Evolutionary conservation across 768 basidiomycete genomes (phyloP).

Genomic region (Hericium erinaceus): DNA sequence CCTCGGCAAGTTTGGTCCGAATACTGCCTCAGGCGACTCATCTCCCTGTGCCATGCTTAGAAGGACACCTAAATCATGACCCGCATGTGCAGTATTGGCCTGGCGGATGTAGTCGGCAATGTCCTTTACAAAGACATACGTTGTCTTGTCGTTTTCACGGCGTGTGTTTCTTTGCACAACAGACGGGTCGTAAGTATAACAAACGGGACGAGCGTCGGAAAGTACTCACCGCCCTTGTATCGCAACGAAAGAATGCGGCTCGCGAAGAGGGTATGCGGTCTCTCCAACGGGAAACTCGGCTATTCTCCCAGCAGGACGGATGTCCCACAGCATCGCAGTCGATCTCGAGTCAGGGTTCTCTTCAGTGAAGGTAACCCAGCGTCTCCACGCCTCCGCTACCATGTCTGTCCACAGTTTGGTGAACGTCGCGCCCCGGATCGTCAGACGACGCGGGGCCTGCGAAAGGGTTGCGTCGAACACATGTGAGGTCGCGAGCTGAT

Average conservation of each 20-base stretch:
- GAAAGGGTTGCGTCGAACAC: slow-evolving; percentile 10
- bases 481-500: slow-evolving; percentile 8
- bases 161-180: not conserved
- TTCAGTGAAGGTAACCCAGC: not conserved
- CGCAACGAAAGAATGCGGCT: slow-evolving; percentile 16
- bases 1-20: slow-evolving; percentile 18
- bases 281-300: slow-evolving; percentile 1
- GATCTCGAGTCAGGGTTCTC: not conserved
- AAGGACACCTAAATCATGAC: slow-evolving; percentile 12
- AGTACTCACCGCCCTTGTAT: slow-evolving; percentile 14
- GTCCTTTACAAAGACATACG: not conserved
- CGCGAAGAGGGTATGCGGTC: slow-evolving; percentile 9
- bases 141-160: not conserved
- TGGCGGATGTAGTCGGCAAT: not conserved
- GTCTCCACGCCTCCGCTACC: not conserved
- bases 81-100: not conserved
- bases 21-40: slow-evolving; percentile 21
- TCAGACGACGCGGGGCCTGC: slow-evolving; percentile 8
- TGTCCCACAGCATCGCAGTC: not conserved
- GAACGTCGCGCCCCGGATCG: slow-evolving; percentile 13
- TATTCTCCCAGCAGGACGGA: not conserved
- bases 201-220: not conserved
- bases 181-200: not conserved
- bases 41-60: slow-evolving; percentile 16
- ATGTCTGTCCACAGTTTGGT: slow-evolving; percentile 11